These are phyloP conservation scores for Usnea hakonensis DNA, from an alignment of 495 filamentous ascomycete genomes.

Conservation along the genomic window DNA sequence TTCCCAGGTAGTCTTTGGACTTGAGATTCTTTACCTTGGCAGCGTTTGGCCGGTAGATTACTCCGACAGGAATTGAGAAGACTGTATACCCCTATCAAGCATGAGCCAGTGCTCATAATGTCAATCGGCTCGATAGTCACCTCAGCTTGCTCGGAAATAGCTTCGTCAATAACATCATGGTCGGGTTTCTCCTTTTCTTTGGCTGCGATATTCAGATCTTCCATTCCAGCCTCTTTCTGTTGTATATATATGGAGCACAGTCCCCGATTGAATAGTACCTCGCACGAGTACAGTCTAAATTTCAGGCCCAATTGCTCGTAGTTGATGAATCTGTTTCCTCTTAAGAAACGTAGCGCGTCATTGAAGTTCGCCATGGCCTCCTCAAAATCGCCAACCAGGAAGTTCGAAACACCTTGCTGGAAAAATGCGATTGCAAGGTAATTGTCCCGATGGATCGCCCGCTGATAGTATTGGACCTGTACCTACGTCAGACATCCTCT, in stretches of 20 bases:
- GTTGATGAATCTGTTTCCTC: conserved; percentile 94
- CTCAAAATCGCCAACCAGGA: conserved; percentile 93
- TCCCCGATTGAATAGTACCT: conserved; percentile 96
- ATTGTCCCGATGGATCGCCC: conserved; percentile 77
- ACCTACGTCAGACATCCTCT: conserved; percentile 10
- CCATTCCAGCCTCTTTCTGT: conserved; percentile 81
- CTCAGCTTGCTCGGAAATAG: conserved; percentile 86
- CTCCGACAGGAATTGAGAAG: conserved; percentile 94
- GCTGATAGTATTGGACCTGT: conserved; percentile 91
- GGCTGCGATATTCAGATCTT: conserved; percentile 84
- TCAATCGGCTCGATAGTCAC: conserved; percentile 39
- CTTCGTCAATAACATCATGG: conserved; percentile 96
- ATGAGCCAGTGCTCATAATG: conserved; percentile 14
- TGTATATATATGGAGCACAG: conserved; percentile 96
- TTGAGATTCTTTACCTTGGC: conserved; percentile 98
- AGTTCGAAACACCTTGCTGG: conserved; percentile 97
- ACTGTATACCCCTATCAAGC: conserved; percentile 81
- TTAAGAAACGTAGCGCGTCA: conserved; percentile 88
- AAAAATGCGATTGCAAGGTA: conserved; percentile 98
- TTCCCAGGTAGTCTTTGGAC: conserved; percentile 93
- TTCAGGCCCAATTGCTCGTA: conserved; percentile 94
- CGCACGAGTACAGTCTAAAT: conserved; percentile 95
- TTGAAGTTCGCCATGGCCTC: conserved; percentile 99
- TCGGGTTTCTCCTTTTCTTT: conserved; percentile 93
- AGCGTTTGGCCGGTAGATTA: conserved; percentile 90